Evolutionary conservation across 108 stramenopile genomes (phyloP).

Genomic region (Nitzschia sp.): DNA sequence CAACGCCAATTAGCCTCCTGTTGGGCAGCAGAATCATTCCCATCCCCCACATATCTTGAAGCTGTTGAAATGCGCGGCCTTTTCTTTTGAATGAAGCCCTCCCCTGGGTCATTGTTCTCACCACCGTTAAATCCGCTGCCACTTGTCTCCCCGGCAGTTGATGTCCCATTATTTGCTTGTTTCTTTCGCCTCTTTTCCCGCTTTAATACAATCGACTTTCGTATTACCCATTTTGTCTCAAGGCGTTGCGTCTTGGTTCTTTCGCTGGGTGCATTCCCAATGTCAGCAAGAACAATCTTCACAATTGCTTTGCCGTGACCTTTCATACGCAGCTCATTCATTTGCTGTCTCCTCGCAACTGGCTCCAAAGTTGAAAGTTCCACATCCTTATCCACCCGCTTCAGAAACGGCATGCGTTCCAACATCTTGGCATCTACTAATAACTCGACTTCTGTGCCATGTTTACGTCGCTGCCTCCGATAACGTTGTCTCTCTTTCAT

Average conservation of each 20-base stretch:
- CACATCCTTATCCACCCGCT: constrained; percentile 35
- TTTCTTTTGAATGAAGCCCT: constrained; percentile 9
- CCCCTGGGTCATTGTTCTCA: background rate
- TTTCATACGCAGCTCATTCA: constrained; percentile 50
- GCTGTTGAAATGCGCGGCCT: constrained; percentile 6
- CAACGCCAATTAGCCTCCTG: constrained; percentile 72
- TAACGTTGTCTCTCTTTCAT: background rate
- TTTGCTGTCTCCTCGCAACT: constrained; percentile 35
- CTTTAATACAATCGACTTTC: constrained; percentile 42
- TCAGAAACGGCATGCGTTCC: constrained; percentile 36
- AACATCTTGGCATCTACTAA: constrained; percentile 47
- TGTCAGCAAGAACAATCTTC: constrained; percentile 34
- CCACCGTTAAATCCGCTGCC: background rate
- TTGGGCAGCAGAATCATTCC: constrained; percentile 51
- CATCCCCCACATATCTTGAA: constrained; percentile 54
- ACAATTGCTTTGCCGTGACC: constrained; percentile 51
- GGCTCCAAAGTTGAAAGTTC: constrained; percentile 10
- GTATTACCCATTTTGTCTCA: constrained; percentile 57
- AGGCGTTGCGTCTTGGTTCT: background rate
- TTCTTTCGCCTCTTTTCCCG: constrained; percentile 2
- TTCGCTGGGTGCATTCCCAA: constrained; percentile 8
- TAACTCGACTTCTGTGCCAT: constrained; percentile 35
- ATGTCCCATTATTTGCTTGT: constrained; percentile 3
- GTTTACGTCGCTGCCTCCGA: background rate
- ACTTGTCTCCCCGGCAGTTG: constrained; percentile 13